Evolutionary conservation across 768 basidiomycete genomes (phyloP), one percentile per base, ranked within the genome.

Genomic region (Trametes villosa): DNA sequence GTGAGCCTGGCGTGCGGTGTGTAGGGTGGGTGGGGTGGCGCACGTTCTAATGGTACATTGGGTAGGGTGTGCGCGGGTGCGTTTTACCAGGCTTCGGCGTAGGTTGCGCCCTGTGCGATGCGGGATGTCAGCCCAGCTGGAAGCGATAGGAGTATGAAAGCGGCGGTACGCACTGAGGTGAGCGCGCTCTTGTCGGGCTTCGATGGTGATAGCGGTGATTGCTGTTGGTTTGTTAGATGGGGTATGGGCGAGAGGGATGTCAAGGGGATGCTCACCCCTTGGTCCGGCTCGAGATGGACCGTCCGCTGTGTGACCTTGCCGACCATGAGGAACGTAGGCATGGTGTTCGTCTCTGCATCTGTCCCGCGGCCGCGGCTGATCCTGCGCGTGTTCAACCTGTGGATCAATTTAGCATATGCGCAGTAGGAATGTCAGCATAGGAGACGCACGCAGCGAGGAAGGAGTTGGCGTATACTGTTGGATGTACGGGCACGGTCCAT

Each of bases 391-490:
- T 88, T 89, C 34, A 89, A 77, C 15, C 85, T 86, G 36, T 8
- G 7, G 0, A 13, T 9, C n/a, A 34, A 9, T 20, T 42, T 0
- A 38, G 18, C 24, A 30, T 17, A 4, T 2, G 17, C 3, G 24
- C 18, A 12, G 11, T 7, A 24, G 1, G 34, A 12, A 26, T 26
- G n/a, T 24, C 26, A 49, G 40, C 51, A 27, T 20, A 42, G 33
- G 42, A 4, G 4, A 74, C 83, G 52, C 67, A 86, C 84, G 87
- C 85, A 38, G 87, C 86, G 68, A 88, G 75, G 71, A 86, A 79
- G n/a, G 86, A 87, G 50, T 84, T 81, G 0, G 80, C 83, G 62
- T 87, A 86, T n/a, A 87, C 85, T 86, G 53, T 47, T 58, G n/a
- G n/a, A n/a, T n/a, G 40, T 49, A 29, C 33, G 44, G 51, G 29